phyloP scores from a whole-genome alignment of 2,329 filamentous ascomycete species.

The Colletotrichum siamense region DNA sequence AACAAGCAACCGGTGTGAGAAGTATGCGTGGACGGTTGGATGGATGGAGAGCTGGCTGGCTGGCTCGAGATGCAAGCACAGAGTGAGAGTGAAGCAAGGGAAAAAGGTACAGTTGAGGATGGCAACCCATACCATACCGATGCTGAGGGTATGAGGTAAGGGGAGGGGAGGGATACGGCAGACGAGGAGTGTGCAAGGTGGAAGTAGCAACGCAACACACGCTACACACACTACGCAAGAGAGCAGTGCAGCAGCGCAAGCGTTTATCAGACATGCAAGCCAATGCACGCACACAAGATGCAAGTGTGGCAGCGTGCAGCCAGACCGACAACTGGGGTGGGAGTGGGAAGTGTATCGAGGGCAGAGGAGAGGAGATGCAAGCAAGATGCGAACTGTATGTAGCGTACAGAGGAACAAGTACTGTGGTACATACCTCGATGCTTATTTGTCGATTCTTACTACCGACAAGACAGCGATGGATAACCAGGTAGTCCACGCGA shows the following conservation, averaged over 20 bases:
- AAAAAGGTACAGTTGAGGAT: background rate
- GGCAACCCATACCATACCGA: background rate
- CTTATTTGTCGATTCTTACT: constrained; percentile 1
- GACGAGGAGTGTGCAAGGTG: background rate
- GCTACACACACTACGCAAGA: background rate
- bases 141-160: background rate
- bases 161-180: background rate
- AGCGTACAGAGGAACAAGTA: background rate
- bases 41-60: background rate
- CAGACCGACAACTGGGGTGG: constrained; percentile 19
- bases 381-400: background rate
- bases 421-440: constrained; percentile 8
- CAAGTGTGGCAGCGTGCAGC: constrained; percentile 21
- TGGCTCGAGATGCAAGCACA: background rate
- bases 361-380: background rate
- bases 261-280: constrained; percentile 21
- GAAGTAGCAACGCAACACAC: background rate
- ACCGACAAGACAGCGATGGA: background rate
- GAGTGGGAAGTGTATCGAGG: background rate
- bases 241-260: constrained; percentile 2
- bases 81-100: background rate
- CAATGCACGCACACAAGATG: constrained; percentile 16
- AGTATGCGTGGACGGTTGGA: background rate
- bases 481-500: background rate
- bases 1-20: background rate